Base-by-base conservation (phyloP, 2,329 filamentous ascomycete species). In the Monosporascus cannonballus region DNA sequence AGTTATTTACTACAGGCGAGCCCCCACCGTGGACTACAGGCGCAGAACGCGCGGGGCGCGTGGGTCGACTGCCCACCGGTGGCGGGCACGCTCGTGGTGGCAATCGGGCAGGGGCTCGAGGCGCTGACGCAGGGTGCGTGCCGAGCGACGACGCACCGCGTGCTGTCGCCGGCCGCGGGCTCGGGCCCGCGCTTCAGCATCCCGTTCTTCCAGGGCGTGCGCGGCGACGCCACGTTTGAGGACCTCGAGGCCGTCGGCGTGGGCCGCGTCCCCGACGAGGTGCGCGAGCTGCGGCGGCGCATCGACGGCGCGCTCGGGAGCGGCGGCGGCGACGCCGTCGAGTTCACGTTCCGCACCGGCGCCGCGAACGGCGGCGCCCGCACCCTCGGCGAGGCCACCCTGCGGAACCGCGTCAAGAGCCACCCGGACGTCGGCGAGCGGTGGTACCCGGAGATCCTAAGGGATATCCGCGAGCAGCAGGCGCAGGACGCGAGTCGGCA, bases 191-290 rank as follows among this genome's bases (percentile, higher is more conserved):
- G 90, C 51, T 93, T 85, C 73, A 89, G 84, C 7, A 86, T 95
- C 47, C 90, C 90, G 0, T 95, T 96, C 72, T 95, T 95, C 73
- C 90, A 94, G 68, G 90, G 90, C 22, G 88, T 95, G 54, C 84
- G 84, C 62, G 84, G 89, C 53, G 88, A 91, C 67, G 84, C 89
- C 0, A 81, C 81, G 18, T 95, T 95, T 66, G 89, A 90, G 64
- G 85, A 87, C 60, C 83, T 94, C 70, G 86, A 82, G 66, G 69
- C 62, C 22, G 75, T 80, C 17, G 80, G 78, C n/a, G 76, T 79
- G n/a, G 79, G 76, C 1, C 56, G 61, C 22, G 78, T 85, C 11
- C 87, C 89, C 0, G 80, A 80, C 27, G 76, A 77, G 14, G 82
- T 92, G 17, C 75, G 77, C 61, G 79, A 75, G 64, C 76, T 88